Evolutionary conservation across 129 eudicot species (phyloP).

Genomic region (Apium graveolens): DNA sequence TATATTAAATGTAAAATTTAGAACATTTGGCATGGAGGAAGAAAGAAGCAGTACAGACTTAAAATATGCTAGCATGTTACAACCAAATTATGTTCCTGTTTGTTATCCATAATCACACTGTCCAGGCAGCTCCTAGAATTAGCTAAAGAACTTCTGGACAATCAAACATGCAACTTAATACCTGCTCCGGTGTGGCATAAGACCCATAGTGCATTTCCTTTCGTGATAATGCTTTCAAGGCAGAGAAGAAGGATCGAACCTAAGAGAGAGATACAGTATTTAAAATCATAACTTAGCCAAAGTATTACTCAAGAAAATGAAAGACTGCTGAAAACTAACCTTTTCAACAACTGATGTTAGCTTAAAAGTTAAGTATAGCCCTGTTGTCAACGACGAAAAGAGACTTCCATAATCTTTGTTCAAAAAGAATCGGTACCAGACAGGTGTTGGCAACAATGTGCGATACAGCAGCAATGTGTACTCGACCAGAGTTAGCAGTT

Average conservation of each 20-base stretch:
- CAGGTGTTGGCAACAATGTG: slow-evolving; percentile 62
- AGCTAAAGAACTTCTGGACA: neutral
- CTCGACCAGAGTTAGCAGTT: slow-evolving; percentile 62
- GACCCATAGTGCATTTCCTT: slow-evolving; percentile 63
- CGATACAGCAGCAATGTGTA: slow-evolving; percentile 51
- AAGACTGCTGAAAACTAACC: slow-evolving; percentile 21
- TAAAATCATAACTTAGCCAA: neutral
- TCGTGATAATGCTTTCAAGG: slow-evolving; percentile 53
- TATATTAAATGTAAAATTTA: neutral
- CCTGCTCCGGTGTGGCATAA: slow-evolving; percentile 64
- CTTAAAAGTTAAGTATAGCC: slow-evolving; percentile 57
- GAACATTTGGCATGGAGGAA: neutral
- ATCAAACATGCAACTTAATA: slow-evolving; percentile 8
- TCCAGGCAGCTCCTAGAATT: neutral
- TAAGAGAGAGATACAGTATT: neutral
- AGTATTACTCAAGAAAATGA: neutral
- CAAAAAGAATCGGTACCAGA: slow-evolving; percentile 67
- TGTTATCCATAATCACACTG: neutral
- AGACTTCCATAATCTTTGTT: slow-evolving; percentile 76
- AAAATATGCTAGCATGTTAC: neutral
- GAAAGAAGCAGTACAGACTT: neutral
- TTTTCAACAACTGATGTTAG: slow-evolving; percentile 62
- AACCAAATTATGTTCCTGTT: neutral
- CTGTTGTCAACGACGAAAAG: slow-evolving; percentile 57
- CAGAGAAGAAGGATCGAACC: slow-evolving; percentile 49